phyloP scores from a whole-genome alignment of 2,329 filamentous ascomycete species.

The Helotiales sp. region DNA sequence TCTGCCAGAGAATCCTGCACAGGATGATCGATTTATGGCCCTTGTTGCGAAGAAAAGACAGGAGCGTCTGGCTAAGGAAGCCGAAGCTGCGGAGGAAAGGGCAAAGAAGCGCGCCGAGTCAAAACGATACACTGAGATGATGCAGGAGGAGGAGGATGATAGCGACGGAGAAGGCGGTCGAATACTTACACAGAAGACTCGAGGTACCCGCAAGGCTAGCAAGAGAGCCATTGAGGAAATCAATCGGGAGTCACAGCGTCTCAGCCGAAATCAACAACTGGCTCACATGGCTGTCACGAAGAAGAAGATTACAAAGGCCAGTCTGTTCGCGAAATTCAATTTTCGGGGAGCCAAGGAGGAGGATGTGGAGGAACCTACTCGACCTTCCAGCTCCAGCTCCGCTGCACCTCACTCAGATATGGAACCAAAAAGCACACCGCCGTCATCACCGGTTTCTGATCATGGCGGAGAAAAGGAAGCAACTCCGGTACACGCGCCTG shows the following conservation, averaged over 20 bases:
- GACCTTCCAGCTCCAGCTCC: slow-evolving; percentile 56
- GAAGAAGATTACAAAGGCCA: slow-evolving; percentile 84
- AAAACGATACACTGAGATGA: slow-evolving; percentile 48
- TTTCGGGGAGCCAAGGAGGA: slow-evolving; percentile 50
- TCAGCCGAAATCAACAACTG: slow-evolving; percentile 87
- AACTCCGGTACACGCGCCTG: background rate
- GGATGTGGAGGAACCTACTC: slow-evolving; percentile 35
- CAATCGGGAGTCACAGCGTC: slow-evolving; percentile 88
- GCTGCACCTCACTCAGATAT: slow-evolving; percentile 46
- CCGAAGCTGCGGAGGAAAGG: slow-evolving; percentile 50
- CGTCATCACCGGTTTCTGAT: slow-evolving; percentile 62
- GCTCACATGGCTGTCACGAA: slow-evolving; percentile 86
- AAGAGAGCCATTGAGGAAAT: slow-evolving; percentile 96
- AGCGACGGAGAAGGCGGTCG: slow-evolving; percentile 63
- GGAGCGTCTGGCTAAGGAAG: slow-evolving; percentile 68
- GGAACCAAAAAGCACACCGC: slow-evolving; percentile 63
- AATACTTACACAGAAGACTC: slow-evolving; percentile 66
- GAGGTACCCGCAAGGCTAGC: slow-evolving; percentile 80
- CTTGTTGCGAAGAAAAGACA: slow-evolving; percentile 73
- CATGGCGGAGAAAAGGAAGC: slow-evolving; percentile 34
- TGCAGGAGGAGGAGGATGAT: slow-evolving; percentile 55
- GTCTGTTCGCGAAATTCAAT: slow-evolving; percentile 83
- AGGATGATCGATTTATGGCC: slow-evolving; percentile 65
- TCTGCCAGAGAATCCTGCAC: slow-evolving; percentile 42
- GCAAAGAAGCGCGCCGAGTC: slow-evolving; percentile 34